Base-by-base conservation (phyloP, 2,329 filamentous ascomycete species). In the Biscogniauxia mediterranea region DNA sequence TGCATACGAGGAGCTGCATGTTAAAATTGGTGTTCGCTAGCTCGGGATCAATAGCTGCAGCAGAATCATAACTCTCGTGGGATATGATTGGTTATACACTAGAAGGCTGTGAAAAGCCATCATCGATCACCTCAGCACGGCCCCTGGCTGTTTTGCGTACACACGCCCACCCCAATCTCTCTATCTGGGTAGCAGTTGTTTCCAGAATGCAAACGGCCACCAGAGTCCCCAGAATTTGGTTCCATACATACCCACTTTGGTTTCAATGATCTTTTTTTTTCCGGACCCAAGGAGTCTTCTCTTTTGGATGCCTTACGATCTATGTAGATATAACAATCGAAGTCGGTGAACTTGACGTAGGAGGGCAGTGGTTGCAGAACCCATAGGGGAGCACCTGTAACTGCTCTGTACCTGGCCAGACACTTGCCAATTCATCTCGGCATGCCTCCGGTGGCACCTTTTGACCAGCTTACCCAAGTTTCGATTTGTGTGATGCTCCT, bases 1-100 rank as follows among this genome's bases (percentile, higher is more conserved):
- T 26, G 19, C 50, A 52, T 52, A 21, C 17, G 26, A 54, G 23
- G 11, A 9, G 15, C 23, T 54, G 52, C 52, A 54, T 32, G 32
- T 54, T 54, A 32, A 54, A 38, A 54, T 54, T 54, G 32, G 19
- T 46, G 17, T 46, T 46, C 28, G 38, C 38, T 46, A 46, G 38
- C 38, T n/a, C 38, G 38, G 38, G 13, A 46, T 46, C 13, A n/a
- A n/a, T 46, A 46, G 11, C 38, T 46, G 38, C 38, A 46, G 38
- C 38, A 46, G 38, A 15, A n/a, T 6, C 17, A 46, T 46, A 46
- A 5, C 6, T n/a, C 11, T 46, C 13, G 17, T 46, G 17, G 17
- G 3, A 15, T 46, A n/a, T 46, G 38, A 46, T 46, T 46, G 38
- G 38, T 2, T 46, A 46, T 46, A n/a, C n/a, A n/a, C n/a, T n/a